Evolutionary conservation across 768 basidiomycete genomes (phyloP).

Genomic region (Mycena haematopus): DNA sequence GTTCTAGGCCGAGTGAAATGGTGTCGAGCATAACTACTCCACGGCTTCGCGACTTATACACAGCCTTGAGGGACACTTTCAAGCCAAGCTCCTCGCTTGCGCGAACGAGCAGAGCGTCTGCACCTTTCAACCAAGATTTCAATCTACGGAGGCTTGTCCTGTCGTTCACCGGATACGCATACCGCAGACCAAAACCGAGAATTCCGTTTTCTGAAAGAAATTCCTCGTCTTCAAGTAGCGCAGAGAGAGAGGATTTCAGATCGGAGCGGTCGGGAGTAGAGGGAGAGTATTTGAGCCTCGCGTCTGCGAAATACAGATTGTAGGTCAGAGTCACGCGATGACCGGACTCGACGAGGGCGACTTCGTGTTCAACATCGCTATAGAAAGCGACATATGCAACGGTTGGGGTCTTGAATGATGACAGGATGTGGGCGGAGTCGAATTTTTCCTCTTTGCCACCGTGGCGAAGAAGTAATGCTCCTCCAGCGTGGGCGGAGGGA

Average conservation of each 20-base stretch:
- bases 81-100: conserved; percentile 32
- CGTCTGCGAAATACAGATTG: conserved; percentile 12
- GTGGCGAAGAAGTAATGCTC: conserved; percentile 41
- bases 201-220: conserved; percentile 48
- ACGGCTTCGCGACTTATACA: conserved; percentile 1
- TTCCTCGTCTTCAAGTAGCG: conserved; percentile 38
- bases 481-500: conserved; percentile 49
- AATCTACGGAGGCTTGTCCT: conserved; percentile 6
- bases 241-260: conserved; percentile 19
- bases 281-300: neutral
- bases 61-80: conserved; percentile 28
- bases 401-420: conserved; percentile 17
- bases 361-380: conserved; percentile 14
- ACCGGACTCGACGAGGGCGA: conserved; percentile 5
- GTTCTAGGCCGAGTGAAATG: neutral
- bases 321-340: conserved; percentile 20
- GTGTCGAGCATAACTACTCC: neutral
- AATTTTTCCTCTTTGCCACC: conserved; percentile 39
- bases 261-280: neutral
- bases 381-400: conserved; percentile 22
- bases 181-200: conserved; percentile 47
- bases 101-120: conserved; percentile 34
- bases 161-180: conserved; percentile 42
- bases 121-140: conserved; percentile 35
- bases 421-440: conserved; percentile 37